A percentile compares a stretch with the other conserved stretches of the same genome.
Conservation (phyloP, 306 rosid species). For the Fragaria vesca region DNA sequence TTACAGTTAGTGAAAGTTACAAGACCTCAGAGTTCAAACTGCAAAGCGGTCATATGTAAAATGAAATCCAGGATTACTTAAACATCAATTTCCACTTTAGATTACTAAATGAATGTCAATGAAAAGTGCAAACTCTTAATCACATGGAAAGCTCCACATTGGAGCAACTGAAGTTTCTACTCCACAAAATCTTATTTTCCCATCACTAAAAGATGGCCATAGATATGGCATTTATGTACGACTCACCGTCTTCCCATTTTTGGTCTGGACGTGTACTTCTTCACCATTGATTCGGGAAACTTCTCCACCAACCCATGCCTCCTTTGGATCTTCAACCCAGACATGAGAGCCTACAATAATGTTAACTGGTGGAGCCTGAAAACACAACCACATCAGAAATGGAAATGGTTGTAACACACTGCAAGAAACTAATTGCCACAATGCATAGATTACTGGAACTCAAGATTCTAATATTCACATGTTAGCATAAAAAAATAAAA, state of each 20-base stretch:
- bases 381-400: conserved; percentile 27
- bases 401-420: conserved; percentile 15
- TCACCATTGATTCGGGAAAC: conserved; percentile 78
- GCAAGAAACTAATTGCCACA: conserved; percentile 21
- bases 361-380: conserved; percentile 93
- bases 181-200: neutral
- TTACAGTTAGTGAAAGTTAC: conserved; percentile 27
- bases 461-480: neutral
- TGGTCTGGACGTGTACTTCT: conserved; percentile 63
- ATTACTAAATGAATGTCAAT: neutral
- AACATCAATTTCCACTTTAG: conserved; percentile 15
- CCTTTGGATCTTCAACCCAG: conserved; percentile 89
- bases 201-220: neutral
- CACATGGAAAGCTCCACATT: conserved; percentile 2
- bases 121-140: conserved; percentile 5
- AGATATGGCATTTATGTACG: neutral
- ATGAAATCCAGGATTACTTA: neutral
- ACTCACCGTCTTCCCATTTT: conserved; percentile 81
- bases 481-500: neutral
- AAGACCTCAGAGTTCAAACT: conserved; percentile 5
- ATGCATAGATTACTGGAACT: neutral
- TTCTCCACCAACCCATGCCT: conserved; percentile 97
- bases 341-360: conserved; percentile 98
- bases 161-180: neutral
- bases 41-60: neutral